phyloP scores from a whole-genome alignment of 2,329 filamentous ascomycete species.

The Cercospora zeina region DNA sequence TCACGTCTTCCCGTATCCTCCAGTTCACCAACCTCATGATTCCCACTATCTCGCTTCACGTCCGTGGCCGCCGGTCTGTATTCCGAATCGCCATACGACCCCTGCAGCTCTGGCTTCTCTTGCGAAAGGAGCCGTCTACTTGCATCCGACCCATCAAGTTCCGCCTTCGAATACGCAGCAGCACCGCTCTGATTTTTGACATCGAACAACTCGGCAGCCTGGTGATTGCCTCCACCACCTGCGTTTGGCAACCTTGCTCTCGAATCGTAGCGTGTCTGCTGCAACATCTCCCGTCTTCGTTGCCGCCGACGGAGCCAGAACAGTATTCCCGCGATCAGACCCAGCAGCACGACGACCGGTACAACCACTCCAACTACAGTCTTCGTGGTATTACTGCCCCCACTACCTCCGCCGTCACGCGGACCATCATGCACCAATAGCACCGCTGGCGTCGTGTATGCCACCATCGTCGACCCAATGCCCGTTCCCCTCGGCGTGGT shows the following conservation, averaged over 20 bases:
- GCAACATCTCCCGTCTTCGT: not conserved
- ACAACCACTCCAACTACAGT: constrained; percentile 12
- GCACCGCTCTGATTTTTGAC: not conserved
- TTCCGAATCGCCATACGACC: not conserved
- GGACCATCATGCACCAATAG: constrained; percentile 3
- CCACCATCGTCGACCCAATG: constrained; percentile 5
- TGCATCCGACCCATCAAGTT: constrained; percentile 4
- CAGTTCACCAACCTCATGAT: constrained; percentile 10
- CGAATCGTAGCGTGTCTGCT: not conserved
- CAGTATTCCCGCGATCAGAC: not conserved
- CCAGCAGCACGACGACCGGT: constrained; percentile 8
- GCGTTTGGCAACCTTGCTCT: not conserved
- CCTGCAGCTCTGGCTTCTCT: constrained; percentile 8
- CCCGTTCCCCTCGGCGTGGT: not conserved
- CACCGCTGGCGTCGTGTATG: constrained; percentile 17
- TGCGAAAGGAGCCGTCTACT: constrained; percentile 3
- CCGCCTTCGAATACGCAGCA: not conserved
- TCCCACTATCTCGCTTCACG: not conserved
- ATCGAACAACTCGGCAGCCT: not conserved
- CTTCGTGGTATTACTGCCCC: not conserved
- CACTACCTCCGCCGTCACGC: not conserved
- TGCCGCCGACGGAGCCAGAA: constrained; percentile 14
- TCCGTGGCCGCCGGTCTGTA: not conserved
- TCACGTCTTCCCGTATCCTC: constrained; percentile 7
- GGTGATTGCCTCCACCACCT: not conserved